These are phyloP conservation scores for Tetracentron sinense DNA, from an alignment of 164 flowering plant species.

Conservation along the genomic window DNA sequence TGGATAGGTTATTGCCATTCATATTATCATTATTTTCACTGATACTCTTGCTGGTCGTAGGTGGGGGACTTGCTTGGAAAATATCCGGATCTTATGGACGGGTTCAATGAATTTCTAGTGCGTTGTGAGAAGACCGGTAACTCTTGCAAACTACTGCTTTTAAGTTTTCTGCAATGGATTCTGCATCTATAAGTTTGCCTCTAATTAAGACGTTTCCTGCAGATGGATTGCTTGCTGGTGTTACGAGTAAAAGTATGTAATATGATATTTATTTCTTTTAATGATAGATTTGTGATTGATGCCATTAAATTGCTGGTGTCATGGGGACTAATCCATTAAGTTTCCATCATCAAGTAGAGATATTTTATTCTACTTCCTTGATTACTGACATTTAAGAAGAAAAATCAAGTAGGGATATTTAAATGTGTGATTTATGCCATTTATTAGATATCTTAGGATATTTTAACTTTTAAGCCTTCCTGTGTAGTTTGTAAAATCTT, in stretches of 20 bases:
- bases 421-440: too few relatives aligned
- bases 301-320: too few relatives aligned
- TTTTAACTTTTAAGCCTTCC: neutral
- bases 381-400: too few relatives aligned
- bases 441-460: neutral
- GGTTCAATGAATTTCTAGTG: slow-evolving; percentile 61
- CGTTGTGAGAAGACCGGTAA: slow-evolving; percentile 72
- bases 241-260: slow-evolving; percentile 67
- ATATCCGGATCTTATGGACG: slow-evolving; percentile 78
- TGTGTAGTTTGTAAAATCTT: neutral
- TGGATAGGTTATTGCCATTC: neutral
- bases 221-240: slow-evolving; percentile 73
- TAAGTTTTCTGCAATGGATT: slow-evolving; percentile 6
- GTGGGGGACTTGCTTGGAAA: slow-evolving; percentile 65
- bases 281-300: neutral
- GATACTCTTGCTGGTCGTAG: slow-evolving; percentile 31
- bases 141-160: neutral
- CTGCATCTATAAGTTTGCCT: slow-evolving; percentile 7
- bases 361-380: too few relatives aligned
- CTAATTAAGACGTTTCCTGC: slow-evolving; percentile 35
- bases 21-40: neutral
- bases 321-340: too few relatives aligned
- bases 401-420: too few relatives aligned
- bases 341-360: too few relatives aligned
- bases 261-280: slow-evolving; percentile 1